Percentiles rank a stretch among this genome's conserved stretches.
phyloP scores from a whole-genome alignment of 2,329 filamentous ascomycete species.

The Pestalotiopsis sp. region DNA sequence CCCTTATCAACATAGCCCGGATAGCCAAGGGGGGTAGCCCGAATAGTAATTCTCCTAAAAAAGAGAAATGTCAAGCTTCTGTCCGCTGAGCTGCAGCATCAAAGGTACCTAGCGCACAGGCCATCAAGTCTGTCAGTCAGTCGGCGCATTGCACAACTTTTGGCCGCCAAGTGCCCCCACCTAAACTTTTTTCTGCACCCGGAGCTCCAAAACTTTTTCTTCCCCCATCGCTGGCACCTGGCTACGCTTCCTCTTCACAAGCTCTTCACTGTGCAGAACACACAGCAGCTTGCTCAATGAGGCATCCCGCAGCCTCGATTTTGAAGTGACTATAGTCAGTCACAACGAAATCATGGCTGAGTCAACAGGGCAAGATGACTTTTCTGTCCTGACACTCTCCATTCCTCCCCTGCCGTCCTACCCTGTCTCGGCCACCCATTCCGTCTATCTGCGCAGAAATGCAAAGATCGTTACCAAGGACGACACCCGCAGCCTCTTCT shows the following conservation, averaged over 20 bases:
- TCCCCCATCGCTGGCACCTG: neutral
- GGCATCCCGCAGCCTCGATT: neutral
- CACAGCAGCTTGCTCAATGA: constrained; percentile 8
- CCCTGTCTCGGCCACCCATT: constrained; percentile 68
- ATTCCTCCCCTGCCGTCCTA: constrained; percentile 67
- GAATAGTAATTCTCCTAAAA: no score
- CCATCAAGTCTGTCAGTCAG: neutral
- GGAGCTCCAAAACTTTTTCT: constrained; percentile 5
- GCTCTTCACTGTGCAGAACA: neutral
- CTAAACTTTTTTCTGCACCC: neutral
- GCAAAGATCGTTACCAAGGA: constrained; percentile 72
- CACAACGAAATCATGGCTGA: constrained; percentile 32
- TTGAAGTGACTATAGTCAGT: constrained; percentile 2
- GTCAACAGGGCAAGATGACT: constrained; percentile 57
- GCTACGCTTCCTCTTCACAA: neutral
- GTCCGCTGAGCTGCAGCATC: neutral
- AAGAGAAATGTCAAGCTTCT: neutral
- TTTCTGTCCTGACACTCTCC: constrained; percentile 69
- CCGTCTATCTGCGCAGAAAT: constrained; percentile 85
- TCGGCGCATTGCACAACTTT: neutral
- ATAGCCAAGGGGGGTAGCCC: no score
- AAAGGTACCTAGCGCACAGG: neutral
- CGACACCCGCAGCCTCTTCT: constrained; percentile 79
- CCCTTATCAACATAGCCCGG: no score
- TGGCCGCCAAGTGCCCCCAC: neutral